These are phyloP conservation scores for Apophysomyces trapeziformis DNA, from an alignment of 371 early-diverging fungal genomes.

Conservation along the genomic window DNA sequence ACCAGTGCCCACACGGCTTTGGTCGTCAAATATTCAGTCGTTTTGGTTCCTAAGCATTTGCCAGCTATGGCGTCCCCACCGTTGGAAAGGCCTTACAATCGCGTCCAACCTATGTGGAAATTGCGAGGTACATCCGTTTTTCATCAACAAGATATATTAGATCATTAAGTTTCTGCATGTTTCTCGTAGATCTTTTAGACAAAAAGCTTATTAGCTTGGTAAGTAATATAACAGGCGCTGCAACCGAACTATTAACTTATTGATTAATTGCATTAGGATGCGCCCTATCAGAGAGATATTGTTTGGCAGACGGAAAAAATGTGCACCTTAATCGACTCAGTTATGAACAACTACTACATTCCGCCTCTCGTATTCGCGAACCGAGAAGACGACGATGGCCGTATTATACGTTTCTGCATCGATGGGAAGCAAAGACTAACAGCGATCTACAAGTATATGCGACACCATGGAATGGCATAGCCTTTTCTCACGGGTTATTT, in stretches of 20 bases:
- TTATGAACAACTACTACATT: conserved; percentile 41
- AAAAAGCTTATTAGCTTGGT: conserved; percentile 6
- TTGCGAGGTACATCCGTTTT: background rate
- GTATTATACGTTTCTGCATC: conserved; percentile 28
- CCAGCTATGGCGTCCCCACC: background rate
- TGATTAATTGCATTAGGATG: conserved; percentile 26
- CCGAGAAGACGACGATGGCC: conserved; percentile 7
- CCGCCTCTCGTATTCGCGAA: conserved; percentile 41
- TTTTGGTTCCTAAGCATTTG: background rate
- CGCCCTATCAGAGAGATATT: conserved; percentile 45
- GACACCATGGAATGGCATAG: background rate
- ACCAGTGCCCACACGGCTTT: background rate
- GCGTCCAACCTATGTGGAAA: conserved; percentile 8
- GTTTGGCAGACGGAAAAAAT: conserved; percentile 37
- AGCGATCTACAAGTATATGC: conserved; percentile 30
- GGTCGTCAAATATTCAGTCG: background rate
- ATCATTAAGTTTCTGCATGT: background rate
- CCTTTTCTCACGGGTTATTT: background rate
- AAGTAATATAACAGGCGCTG: background rate
- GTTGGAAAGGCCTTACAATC: conserved; percentile 3
- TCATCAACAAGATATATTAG: background rate
- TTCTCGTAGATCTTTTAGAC: background rate
- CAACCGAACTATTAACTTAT: background rate
- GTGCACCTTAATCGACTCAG: conserved; percentile 39
- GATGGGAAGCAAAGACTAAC: conserved; percentile 50